Conservation (phyloP, 2,329 filamentous ascomycete species). For the Cytospora leucostoma region DNA sequence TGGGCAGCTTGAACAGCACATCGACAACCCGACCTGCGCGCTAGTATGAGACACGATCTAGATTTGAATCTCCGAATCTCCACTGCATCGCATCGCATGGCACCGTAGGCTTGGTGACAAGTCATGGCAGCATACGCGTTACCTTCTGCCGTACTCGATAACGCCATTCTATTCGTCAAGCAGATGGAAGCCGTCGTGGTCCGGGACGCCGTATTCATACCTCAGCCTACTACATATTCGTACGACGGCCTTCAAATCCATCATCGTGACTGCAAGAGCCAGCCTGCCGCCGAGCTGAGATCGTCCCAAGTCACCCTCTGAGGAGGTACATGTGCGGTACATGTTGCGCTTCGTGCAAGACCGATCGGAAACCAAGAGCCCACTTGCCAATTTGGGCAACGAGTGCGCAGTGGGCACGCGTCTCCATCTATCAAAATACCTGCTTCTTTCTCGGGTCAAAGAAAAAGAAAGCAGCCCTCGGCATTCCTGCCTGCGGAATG, state of each 20-base stretch:
- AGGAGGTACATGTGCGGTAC: neutral
- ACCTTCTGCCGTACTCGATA: neutral
- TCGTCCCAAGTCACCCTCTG: neutral
- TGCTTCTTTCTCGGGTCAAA: constrained; percentile 8
- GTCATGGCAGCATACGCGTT: neutral
- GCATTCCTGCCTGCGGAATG: constrained; percentile 9
- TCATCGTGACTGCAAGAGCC: neutral
- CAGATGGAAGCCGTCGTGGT: neutral
- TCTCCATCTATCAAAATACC: neutral
- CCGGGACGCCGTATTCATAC: neutral
- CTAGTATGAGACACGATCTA: constrained; percentile 17
- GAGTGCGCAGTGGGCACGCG: neutral
- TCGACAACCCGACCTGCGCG: neutral
- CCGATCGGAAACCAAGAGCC: neutral
- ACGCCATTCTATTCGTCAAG: neutral
- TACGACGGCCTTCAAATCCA: neutral
- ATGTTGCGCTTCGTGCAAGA: neutral
- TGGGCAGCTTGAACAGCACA: neutral
- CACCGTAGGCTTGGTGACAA: neutral
- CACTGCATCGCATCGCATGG: constrained; percentile 8
- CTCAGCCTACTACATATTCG: neutral
- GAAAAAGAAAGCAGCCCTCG: constrained; percentile 7
- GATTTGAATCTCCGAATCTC: constrained; percentile 23
- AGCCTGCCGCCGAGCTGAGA: neutral
- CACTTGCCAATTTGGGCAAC: neutral